Base-by-base conservation (phyloP, 2,329 filamentous ascomycete genomes). In the Davidsoniella eucalypti region DNA sequence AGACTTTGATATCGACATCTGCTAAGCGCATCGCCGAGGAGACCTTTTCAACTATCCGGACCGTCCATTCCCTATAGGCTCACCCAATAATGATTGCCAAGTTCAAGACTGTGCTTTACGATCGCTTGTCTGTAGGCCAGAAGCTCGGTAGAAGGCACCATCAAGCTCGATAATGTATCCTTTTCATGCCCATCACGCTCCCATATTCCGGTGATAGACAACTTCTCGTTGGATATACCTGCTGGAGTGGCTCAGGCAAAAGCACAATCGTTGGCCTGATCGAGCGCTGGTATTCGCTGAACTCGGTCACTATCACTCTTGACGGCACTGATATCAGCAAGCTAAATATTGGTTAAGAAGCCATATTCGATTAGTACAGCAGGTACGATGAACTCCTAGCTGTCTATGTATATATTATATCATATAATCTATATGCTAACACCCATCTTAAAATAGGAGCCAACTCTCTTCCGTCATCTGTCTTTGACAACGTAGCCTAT, bases 361-460 rank as follows among this genome's bases (percentile, higher is more conserved):
- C 23, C 87, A 92, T 41, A 65, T 95, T 39, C 86, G 80, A 0
- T 64, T 95, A 1, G 75, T 95, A 1, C 87, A 94, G 57, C 92
- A 96, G 60, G 73, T 80, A 10, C 88, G 80, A 17, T 18, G 18
- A 18, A 18, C 18, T 18, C 18, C 18, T 18, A 18, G 18, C 53
- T 47, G 25, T 6, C 8, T 18, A 40, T 17, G n/a, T n/a, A 1
- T 23, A 23, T 23, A 23, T 23, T 23, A 23, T 23, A 23, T 23
- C 5, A 4, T 23, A 4, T 23, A 1, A 5, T 23, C 21, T 23
- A 23, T 23, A 26, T 44, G 21, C 45, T 47, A 25, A 47, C 45
- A 14, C 17, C 2, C 17, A 18, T 21, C 10, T 17, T 10, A 4
- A 7, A 26, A 25, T 47, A 47, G 46, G 46, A 48, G 14, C 46